These are phyloP conservation scores for Melanogaster broomeanus DNA, from an alignment of 768 basidiomycete genomes.

Conservation along the genomic window DNA sequence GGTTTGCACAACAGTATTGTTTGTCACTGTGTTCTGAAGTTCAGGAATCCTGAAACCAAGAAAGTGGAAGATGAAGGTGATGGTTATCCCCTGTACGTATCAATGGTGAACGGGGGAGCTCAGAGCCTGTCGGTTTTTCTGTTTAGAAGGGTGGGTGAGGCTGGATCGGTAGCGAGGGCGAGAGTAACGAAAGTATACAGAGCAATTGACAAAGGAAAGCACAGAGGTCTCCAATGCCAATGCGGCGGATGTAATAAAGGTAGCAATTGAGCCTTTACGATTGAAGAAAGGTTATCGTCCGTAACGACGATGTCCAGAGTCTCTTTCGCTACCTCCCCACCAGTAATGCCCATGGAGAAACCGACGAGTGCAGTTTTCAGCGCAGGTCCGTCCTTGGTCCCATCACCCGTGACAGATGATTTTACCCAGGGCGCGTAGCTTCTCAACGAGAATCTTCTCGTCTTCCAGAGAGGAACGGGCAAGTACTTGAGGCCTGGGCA, in stretches of 20 bases:
- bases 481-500: conserved; percentile 91
- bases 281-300: conserved; percentile 97
- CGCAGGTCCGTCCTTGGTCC: conserved; percentile 97
- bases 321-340: conserved; percentile 98
- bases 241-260: conserved; percentile 86
- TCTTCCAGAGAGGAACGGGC: conserved; percentile 97
- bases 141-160: conserved; percentile 74
- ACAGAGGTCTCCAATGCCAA: conserved; percentile 77
- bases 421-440: conserved; percentile 80
- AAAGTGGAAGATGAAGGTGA: conserved; percentile 92
- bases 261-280: conserved; percentile 93
- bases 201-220: conserved; percentile 94
- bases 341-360: conserved; percentile 95
- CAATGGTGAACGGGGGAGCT: conserved; percentile 83
- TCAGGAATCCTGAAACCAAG: conserved; percentile 72
- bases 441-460: conserved; percentile 91
- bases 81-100: conserved; percentile 92
- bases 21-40: conserved; percentile 36
- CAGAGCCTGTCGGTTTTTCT: conserved; percentile 90
- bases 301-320: conserved; percentile 98
- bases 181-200: conserved; percentile 99
- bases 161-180: conserved; percentile 96
- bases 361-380: conserved; percentile 95
- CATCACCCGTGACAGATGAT: conserved; percentile 97
- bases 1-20: conserved; percentile 63